Evolutionary conservation across 1,284 basidiomycete species (phyloP), one percentile per base, ranked within the genome.

Genomic region (Xerocomus minutiporus): DNA sequence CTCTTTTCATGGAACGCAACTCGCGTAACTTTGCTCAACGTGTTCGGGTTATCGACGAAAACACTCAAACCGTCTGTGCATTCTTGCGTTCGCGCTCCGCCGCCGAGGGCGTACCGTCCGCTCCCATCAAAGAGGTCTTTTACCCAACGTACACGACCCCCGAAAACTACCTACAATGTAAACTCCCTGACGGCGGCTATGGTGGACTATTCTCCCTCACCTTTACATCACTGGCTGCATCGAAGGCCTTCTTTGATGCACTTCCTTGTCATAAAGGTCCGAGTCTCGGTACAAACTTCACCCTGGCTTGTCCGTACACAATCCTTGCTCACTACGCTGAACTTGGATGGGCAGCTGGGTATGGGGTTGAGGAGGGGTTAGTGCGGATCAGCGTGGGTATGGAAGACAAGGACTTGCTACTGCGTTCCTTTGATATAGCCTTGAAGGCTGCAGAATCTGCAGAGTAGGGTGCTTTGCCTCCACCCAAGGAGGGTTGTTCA

Each of bases 1-100:
- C 93, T 32, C 84, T 98, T 50, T 97, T 88, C 75, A 91, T 99
- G 87, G 96, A 99, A 70, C 88, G 96, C 60, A 99, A 99, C 73
- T 97, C 93, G 20, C 91, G 96, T 48, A 87, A 97, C 72, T 97
- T 97, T 75, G 75, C 80, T 48, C 74, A 75, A 8, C 89, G 96
- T 51, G 81, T 95, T 59, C 77, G 77, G 53, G 70, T 77, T 51
- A 93, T 97, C 69, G 92, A 99, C 70, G 69, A 72, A 48, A 98
- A 97, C 68, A 80, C 96, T 2, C 85, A 90, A 66, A 82, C 82
- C 28, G 75, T 97, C 45, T 95, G 92, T 64, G 84, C 88, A 52
- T 83, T 87, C 65, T 76, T 99, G n/a, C 79, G 76, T 54, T 74
- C 79, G 6, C 81, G 77, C 46, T 87, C 86, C 4, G 55, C 79